Evolutionary conservation across 192 early-diverging fungal species (phyloP), one percentile per base, ranked within the genome.

Genomic region (Rhizophagus sp.): DNA sequence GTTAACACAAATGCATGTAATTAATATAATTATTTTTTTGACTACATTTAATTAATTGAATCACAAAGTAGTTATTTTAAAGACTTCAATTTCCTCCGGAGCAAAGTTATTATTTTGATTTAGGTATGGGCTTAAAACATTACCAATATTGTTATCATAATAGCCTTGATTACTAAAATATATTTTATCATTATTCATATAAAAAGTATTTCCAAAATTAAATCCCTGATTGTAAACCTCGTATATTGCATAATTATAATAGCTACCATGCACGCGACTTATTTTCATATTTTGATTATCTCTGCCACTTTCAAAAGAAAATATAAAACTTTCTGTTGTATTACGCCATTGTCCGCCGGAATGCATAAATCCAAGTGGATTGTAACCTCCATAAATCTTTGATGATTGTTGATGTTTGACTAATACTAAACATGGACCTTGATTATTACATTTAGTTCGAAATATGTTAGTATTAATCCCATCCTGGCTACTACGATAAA

Each of bases 401-500:
- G 44, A 0, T 47, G 44, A 47, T 47, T 47, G 44, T 47, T 11
- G 44, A 47, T 47, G 9, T 47, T 47, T 47, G 44, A 47, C 44
- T 47, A 47, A 47, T 47, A 47, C 44, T 47, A 47, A 47, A 47
- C 44, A 47, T 47, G 44, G 11, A 47, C 44, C 44, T 47, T 12
- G 44, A 12, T 47, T 47, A 47, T 47, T 47, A 47, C 44, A 47
- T 13, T 47, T 47, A 47, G 44, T 12, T 12, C 44, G 10, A 47
- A 47, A 47, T 12, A 11, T 33, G 15, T 36, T 47, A 47, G 11
- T 47, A 12, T 47, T 63, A 11, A 76, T 39, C 15, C 62, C 75
- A 76, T 76, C 41, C 25, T 10, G 50, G 1, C 24, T 63, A 30
- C 57, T 61, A 34, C 75, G 52, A 41, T 63, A 62, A 36, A 76